Evolutionary conservation across 2,329 filamentous ascomycete genomes (phyloP).

Genomic region (Parafenestella ontariensis): DNA sequence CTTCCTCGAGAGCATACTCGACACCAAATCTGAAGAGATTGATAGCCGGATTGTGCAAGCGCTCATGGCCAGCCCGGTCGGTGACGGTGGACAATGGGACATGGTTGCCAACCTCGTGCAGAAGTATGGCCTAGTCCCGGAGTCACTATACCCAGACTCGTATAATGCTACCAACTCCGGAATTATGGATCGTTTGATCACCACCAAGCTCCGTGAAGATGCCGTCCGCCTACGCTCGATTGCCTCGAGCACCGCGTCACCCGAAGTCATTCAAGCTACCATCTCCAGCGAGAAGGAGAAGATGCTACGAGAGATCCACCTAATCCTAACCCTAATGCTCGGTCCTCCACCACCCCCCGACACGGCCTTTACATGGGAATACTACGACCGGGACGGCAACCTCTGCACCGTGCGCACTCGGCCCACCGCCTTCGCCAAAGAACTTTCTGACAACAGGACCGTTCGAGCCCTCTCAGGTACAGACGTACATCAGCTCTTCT

Average conservation of each 20-base stretch:
- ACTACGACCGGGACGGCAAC: conserved; percentile 71
- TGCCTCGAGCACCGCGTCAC: conserved; percentile 46
- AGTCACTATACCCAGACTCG: conserved; percentile 80
- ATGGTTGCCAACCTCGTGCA: conserved; percentile 86
- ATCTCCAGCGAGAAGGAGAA: conserved; percentile 66
- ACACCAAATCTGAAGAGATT: conserved; percentile 73
- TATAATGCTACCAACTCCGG: conserved; percentile 77
- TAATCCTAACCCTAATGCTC: conserved; percentile 81
- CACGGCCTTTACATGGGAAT: conserved; percentile 80
- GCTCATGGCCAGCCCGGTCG: conserved; percentile 71
- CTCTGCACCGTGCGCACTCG: conserved; percentile 69
- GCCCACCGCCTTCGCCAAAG: conserved; percentile 74
- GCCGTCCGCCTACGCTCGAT: conserved; percentile 74
- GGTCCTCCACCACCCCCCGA: conserved; percentile 77
- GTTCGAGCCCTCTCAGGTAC: conserved; percentile 65
- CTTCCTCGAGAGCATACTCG: conserved; percentile 84
- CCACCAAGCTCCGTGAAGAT: conserved; percentile 86
- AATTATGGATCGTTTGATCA: conserved; percentile 75
- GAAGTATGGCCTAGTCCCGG: conserved; percentile 89
- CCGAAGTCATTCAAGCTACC: conserved; percentile 49
- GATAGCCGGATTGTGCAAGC: conserved; percentile 76
- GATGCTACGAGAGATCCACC: conserved; percentile 81
- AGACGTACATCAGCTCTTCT: conserved; percentile 74
- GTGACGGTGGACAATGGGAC: conserved; percentile 89
- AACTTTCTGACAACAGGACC: conserved; percentile 66